Base-by-base conservation (phyloP, 345 rosid species). In the Ceriops zippeliana region DNA sequence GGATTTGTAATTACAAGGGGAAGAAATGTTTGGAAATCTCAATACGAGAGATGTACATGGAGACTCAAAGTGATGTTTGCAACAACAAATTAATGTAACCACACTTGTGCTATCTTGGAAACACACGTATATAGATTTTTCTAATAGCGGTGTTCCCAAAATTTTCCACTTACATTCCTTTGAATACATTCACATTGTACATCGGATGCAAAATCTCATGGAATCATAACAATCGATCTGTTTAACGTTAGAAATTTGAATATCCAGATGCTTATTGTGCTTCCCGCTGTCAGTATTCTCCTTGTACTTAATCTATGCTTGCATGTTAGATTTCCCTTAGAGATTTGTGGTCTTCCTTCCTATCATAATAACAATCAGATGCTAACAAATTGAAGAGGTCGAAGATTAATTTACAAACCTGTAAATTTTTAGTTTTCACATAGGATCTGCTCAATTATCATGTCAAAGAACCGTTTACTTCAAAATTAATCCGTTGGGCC, bases 61-160 rank as follows among this genome's bases (percentile, higher is more conserved):
- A 65, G 80, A 83, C 76, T 67, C 73, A 74, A 76, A 74, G 66
- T 63, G 75, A 30, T 68, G 70, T 53, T 52, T 71, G 38, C 30
- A 52, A 11, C 38, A n/a, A 61, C 46, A 11, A 22, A 22, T 49
- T 66, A 37, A 42, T 5, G 56, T 58, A 62, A 42, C 16, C 71
- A 61, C 82, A 63, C 81, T 81, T 80, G 85, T 84, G 87, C 73
- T 71, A 77, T 77, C 87, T 84, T 73, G 87, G 78, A 77, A 81
- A 58, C 68, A 71, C 65, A 73, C 68, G 31, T 7, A 17, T 13
- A 15, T 42, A 13, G 15, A 42, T 11, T 38, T 38, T 38, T 10
- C 13, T 10, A 9, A 38, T 11, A 38, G 46, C 5, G 16, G 13
- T 13, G 19, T 2, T 11, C 49, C 4, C 17, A 42, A 42, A 42